Base-by-base conservation (phyloP, 768 basidiomycete species). In the Amanita pseudoporphyria region DNA sequence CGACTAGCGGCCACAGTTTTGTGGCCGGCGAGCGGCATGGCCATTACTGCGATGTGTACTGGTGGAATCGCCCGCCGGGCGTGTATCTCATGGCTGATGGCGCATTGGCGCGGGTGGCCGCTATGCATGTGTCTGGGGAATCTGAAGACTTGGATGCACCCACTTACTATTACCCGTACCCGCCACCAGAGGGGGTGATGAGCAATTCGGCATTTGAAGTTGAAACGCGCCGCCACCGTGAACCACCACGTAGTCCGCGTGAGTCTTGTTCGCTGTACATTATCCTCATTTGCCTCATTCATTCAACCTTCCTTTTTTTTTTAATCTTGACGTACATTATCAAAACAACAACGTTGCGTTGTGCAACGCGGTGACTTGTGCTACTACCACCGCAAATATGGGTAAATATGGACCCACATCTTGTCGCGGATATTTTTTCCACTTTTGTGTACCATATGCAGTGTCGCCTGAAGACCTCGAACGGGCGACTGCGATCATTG, bases 391-490 rank as follows among this genome's bases (percentile, higher is more conserved):
- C n/a, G 22, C 26, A 43, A 43, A 43, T 26, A 43, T 9, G 26
- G 24, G n/a, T n/a, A n/a, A n/a, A n/a, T n/a, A n/a, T n/a, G n/a
- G n/a, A n/a, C n/a, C n/a, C n/a, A n/a, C n/a, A n/a, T n/a, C n/a
- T n/a, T n/a, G n/a, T n/a, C n/a, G n/a, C n/a, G n/a, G n/a, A n/a
- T n/a, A 9, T 5, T 26, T 28, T 44, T 12, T 18, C 12, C 10
- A 12, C 16, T 31, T 19, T n/a, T n/a, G n/a, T n/a, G n/a, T n/a
- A n/a, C n/a, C n/a, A n/a, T n/a, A n/a, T n/a, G n/a, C n/a, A 47
- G 45, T 47, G 16, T 47, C 45, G 6, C 35, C 45, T 4, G 45
- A 47, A 9, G 45, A 47, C 21, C 45, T 47, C 35, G 22, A 28
- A 28, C 32, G 35, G 22, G 45, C 45, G 9, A 47, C 24, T 24